Evolutionary conservation across 768 basidiomycete genomes (phyloP), one percentile per base, ranked within the genome.

Genomic region (Kwoniella pini): DNA sequence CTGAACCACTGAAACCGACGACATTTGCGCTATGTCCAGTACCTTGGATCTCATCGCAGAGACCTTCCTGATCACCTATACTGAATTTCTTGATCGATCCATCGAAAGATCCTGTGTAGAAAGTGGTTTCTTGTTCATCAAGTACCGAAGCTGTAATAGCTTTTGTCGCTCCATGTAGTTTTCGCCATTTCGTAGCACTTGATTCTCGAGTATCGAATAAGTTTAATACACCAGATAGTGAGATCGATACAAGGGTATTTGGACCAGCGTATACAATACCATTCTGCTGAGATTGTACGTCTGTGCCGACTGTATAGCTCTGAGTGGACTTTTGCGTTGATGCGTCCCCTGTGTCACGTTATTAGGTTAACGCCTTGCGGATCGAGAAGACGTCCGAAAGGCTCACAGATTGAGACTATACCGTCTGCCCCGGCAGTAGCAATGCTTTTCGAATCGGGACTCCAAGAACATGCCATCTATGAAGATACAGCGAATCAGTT

Each of bases 371-470:
- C 30, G 5, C 15, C 33, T 36, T 36, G 7, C 33, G 33, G 33
- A 7, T 36, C 33, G 33, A 36, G 7, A n/a, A 42, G 11, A 42
- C 7, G 40, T 12, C 12, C 7, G 12, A 9, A 19, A n/a, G 5
- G 76, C 85, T 68, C 74, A 91, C 93, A 97, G 3, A 95, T 79
- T 70, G 90, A 90, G 53, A 94, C 91, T 2, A 88, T 88, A 60
- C 88, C 84, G 74, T 97, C 93, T 15, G 88, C 88, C 1, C 91
- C 88, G 9, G 90, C 89, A 0, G 91, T 92, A n/a, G 84, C 82
- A 38, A 96, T 79, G 2, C 80, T 82, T 71, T 83, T 86, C 77
- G 85, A 89, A 62, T 90, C 86, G 0, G 84, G 83, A 62, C 85
- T 85, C 93, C 93, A 96, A n/a, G 72, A 70, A 15, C 64, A 86